Percentiles rank a stretch among this genome's conserved stretches.
These are phyloP conservation scores for Leishmania gerbilli DNA, from an alignment of 208 protist genomes.

Conservation along the genomic window DNA sequence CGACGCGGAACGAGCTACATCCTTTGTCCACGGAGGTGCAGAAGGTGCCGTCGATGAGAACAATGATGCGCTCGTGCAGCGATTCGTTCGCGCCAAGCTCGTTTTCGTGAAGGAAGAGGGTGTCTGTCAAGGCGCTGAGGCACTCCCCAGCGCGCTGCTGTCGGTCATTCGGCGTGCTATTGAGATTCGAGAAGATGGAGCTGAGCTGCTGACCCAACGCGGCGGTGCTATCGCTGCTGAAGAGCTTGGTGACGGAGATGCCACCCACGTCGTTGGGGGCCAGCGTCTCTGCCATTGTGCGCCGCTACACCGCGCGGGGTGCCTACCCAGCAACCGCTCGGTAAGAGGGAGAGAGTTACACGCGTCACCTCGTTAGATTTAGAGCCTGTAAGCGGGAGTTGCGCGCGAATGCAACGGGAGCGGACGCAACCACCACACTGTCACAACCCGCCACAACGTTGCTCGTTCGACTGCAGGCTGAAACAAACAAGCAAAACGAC, in stretches of 20 bases:
- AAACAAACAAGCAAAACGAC: neutral
- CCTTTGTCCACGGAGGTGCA: slow-evolving; percentile 60
- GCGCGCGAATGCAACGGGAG: neutral
- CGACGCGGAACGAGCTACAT: slow-evolving; percentile 68
- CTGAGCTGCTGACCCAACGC: slow-evolving; percentile 71
- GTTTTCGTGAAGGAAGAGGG: slow-evolving; percentile 65
- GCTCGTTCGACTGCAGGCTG: neutral
- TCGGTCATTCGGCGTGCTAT: slow-evolving; percentile 53
- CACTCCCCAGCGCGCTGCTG: slow-evolving; percentile 70
- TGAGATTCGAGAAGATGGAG: slow-evolving; percentile 78
- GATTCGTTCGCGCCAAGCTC: slow-evolving; percentile 56
- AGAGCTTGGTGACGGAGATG: slow-evolving; percentile 13
- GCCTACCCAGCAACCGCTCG: neutral
- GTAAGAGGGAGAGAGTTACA: neutral
- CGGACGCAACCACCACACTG: neutral
- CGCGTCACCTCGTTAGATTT: neutral
- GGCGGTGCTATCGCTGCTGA: slow-evolving; percentile 51
- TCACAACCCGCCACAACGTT: neutral
- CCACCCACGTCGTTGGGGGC: slow-evolving; percentile 15
- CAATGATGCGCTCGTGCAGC: slow-evolving; percentile 63
- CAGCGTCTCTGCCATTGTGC: slow-evolving; percentile 24
- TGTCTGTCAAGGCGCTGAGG: slow-evolving; percentile 71
- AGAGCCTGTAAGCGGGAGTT: neutral
- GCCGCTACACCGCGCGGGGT: too few species aligned
- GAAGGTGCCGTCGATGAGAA: slow-evolving; percentile 69